phyloP scores from a whole-genome alignment of 148 eudicot genomes.

The Chenopodium formosanum region DNA sequence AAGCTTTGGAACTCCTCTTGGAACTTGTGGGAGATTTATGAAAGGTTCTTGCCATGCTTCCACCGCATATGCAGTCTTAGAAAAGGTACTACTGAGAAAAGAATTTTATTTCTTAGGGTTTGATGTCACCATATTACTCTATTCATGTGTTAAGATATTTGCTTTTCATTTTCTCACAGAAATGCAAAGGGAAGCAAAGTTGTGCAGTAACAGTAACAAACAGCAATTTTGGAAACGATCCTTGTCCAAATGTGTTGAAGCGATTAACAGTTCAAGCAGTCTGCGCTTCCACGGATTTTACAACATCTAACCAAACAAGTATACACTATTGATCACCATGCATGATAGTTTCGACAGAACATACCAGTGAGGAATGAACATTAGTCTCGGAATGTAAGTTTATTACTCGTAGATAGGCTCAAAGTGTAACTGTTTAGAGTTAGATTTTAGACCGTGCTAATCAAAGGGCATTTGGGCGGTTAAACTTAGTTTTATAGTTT shows the following conservation, averaged over 20 bases:
- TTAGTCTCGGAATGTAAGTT: conserved; percentile 21
- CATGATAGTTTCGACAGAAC: conserved; percentile 9
- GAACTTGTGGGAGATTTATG: conserved; percentile 76
- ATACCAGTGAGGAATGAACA: background rate
- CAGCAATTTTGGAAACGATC: conserved; percentile 76
- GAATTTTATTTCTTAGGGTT: background rate
- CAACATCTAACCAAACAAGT: conserved; percentile 20
- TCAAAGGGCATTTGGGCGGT: conserved; percentile 1
- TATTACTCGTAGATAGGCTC: conserved; percentile 13
- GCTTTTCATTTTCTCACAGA: conserved; percentile 38
- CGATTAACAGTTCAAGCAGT: conserved; percentile 79
- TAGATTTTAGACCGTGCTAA: background rate
- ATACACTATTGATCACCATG: conserved; percentile 26
- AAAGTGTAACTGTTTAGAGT: conserved; percentile 14
- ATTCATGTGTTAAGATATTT: background rate
- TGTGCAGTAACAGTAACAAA: conserved; percentile 81
- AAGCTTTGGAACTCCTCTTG: conserved; percentile 85
- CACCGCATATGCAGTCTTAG: conserved; percentile 51
- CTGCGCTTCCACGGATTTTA: conserved; percentile 44
- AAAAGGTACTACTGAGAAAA: conserved; percentile 54
- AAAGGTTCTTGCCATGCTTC: conserved; percentile 77
- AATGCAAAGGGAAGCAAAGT: conserved; percentile 67
- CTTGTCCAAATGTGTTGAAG: conserved; percentile 83
- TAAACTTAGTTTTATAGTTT: conserved; percentile 9
- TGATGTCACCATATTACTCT: background rate